Conservation (phyloP, 2,329 filamentous ascomycete genomes). For the Talaromyces albobiverticillius region DNA sequence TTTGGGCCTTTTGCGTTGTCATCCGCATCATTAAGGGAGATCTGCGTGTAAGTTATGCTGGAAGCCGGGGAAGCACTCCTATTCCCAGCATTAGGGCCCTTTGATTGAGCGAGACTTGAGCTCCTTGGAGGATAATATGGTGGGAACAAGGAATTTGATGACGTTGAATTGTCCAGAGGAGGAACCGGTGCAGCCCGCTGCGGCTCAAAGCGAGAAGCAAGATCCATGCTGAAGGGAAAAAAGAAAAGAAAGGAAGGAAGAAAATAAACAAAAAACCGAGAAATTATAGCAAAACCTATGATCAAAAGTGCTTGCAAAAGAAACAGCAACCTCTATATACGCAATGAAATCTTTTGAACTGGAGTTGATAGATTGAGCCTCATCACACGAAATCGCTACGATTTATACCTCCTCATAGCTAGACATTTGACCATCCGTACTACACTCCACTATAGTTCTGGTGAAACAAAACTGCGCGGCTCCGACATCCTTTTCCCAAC, state of each 20-base stretch:
- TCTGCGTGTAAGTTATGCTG: neutral
- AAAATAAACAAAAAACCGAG: neutral
- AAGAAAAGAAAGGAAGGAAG: too few species aligned
- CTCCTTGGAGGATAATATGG: neutral
- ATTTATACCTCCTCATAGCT: neutral
- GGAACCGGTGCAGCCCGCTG: neutral
- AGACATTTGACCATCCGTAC: too few species aligned
- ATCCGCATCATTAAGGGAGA: neutral
- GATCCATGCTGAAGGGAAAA: neutral
- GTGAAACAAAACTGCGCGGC: slow-evolving; percentile 9
- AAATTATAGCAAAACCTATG: neutral
- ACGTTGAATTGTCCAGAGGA: neutral
- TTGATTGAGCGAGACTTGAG: neutral
- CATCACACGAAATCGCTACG: neutral
- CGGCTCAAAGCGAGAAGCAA: neutral
- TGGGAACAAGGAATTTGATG: neutral
- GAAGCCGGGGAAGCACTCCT: neutral
- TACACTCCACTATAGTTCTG: neutral
- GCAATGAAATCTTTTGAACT: neutral
- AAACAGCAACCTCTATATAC: neutral
- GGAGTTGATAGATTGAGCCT: neutral
- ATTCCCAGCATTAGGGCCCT: neutral
- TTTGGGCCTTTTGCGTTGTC: neutral
- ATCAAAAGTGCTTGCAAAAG: neutral
- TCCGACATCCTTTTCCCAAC: neutral